A percentile compares a stretch with the other conserved stretches of the same genome.
Evolutionary conservation across 352 stramenopile species (phyloP).

Genomic region (Phytopythium mirpurense): DNA sequence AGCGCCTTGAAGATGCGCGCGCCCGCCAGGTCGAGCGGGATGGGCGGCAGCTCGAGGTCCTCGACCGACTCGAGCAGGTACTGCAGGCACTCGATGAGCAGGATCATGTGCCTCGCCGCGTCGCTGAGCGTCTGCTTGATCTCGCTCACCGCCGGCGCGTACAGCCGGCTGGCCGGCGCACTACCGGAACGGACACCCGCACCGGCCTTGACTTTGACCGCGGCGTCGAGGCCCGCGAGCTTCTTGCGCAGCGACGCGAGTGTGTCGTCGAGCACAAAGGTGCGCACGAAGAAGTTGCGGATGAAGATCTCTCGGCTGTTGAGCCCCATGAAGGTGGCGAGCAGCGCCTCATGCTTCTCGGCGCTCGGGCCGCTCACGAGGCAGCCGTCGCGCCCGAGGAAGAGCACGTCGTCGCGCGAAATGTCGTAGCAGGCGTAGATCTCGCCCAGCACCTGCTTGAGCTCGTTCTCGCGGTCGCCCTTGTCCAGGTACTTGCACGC

Average conservation of each 20-base stretch:
- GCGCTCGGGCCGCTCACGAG: constrained; percentile 91
- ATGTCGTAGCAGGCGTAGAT: constrained; percentile 94
- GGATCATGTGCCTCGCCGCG: too few species aligned
- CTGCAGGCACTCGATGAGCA: constrained; percentile 92
- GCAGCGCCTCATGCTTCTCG: constrained; percentile 90
- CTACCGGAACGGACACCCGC: too few species aligned
- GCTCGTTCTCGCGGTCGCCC: constrained; percentile 95
- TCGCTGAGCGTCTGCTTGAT: constrained; percentile 30
- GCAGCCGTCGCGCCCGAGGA: constrained; percentile 92
- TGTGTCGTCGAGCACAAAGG: constrained; percentile 94
- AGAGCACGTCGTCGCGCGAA: constrained; percentile 91
- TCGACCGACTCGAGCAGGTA: constrained; percentile 94
- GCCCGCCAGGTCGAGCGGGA: constrained; percentile 45
- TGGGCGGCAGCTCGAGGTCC: constrained; percentile 63
- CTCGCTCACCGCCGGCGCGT: too few species aligned
- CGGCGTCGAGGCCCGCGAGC: constrained; percentile 88
- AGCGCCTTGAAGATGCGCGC: constrained; percentile 91
- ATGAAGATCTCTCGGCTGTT: constrained; percentile 95
- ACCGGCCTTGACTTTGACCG: too few species aligned
- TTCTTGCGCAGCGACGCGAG: constrained; percentile 79
- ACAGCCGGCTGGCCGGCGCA: too few species aligned
- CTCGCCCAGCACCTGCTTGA: constrained; percentile 93
- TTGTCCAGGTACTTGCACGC: constrained; percentile 97
- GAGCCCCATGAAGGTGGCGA: constrained; percentile 94
- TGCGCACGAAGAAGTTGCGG: constrained; percentile 94